Conservation (phyloP, 2,329 filamentous ascomycete species). For the Periconia digitata region DNA sequence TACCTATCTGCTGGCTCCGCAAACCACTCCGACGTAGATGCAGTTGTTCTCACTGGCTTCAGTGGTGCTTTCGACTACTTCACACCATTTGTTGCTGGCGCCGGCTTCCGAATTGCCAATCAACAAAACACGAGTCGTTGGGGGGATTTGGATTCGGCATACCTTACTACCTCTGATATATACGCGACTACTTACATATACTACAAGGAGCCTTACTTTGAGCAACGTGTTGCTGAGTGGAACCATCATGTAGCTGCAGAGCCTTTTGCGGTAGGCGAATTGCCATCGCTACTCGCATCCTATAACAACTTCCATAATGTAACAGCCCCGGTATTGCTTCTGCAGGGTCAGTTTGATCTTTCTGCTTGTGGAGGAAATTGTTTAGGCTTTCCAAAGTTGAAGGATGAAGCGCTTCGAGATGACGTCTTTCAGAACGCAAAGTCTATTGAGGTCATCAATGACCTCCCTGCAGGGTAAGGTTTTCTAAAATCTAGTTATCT, state of each 20-base stretch:
- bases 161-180: conserved; percentile 2
- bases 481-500: conserved; percentile 1
- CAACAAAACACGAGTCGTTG: conserved; percentile 4
- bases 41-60: conserved; percentile 6
- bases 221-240: background rate
- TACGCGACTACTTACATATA: conserved; percentile 3
- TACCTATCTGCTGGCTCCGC: conserved; percentile 6
- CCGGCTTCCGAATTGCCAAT: conserved; percentile 3
- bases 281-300: background rate
- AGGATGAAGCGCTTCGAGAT: no score
- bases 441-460: background rate
- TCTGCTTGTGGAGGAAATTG: background rate
- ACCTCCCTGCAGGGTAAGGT: conserved; percentile 8
- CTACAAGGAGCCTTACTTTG: background rate
- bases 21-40: conserved; percentile 4
- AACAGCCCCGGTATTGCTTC: background rate
- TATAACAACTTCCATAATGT: background rate
- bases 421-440: background rate
- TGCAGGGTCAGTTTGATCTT: background rate
- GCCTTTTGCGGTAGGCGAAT: background rate
- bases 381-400: background rate
- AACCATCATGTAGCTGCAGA: background rate
- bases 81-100: background rate
- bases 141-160: conserved; percentile 4
- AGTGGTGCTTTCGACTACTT: conserved; percentile 6